These are phyloP conservation scores for Rhodotorula sp. DNA, from an alignment of 1,284 basidiomycete genomes.

Conservation along the genomic window DNA sequence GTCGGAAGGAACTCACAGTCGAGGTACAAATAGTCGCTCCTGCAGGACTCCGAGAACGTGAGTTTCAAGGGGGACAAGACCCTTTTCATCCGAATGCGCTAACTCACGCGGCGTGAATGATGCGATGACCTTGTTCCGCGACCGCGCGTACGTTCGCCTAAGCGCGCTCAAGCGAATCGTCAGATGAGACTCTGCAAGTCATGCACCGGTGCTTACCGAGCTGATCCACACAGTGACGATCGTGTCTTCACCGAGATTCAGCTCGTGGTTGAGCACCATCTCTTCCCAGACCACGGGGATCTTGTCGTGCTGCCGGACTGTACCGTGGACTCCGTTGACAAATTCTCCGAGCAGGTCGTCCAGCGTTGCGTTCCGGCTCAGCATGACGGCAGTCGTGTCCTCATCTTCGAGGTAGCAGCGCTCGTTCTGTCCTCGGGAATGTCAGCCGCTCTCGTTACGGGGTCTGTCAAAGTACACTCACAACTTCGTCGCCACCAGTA, in stretches of 20 bases:
- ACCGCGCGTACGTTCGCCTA: constrained; percentile 58
- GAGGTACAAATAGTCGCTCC: constrained; percentile 71
- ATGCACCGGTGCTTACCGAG: constrained; percentile 46
- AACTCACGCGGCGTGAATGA: constrained; percentile 59
- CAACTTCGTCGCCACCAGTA: constrained; percentile 78
- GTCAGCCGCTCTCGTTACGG: neutral
- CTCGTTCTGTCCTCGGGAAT: constrained; percentile 27
- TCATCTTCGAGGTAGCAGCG: constrained; percentile 54
- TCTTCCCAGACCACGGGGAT: constrained; percentile 71
- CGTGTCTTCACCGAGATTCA: constrained; percentile 63
- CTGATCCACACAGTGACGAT: constrained; percentile 73
- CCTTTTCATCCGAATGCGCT: neutral
- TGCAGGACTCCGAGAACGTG: neutral
- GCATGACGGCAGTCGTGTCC: constrained; percentile 59
- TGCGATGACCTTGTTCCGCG: constrained; percentile 59
- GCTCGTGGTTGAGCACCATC: constrained; percentile 66
- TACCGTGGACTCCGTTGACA: constrained; percentile 58
- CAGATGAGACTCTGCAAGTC: no score
- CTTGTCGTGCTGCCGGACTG: constrained; percentile 55
- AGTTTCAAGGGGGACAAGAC: neutral
- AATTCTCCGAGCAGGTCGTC: constrained; percentile 65
- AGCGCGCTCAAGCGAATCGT: neutral
- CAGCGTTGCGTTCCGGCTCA: constrained; percentile 57
- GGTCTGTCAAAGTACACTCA: constrained; percentile 51
- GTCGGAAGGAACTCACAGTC: constrained; percentile 44